phyloP scores from a whole-genome alignment of 2,329 filamentous ascomycete genomes.

The Trichoderma asperellum region DNA sequence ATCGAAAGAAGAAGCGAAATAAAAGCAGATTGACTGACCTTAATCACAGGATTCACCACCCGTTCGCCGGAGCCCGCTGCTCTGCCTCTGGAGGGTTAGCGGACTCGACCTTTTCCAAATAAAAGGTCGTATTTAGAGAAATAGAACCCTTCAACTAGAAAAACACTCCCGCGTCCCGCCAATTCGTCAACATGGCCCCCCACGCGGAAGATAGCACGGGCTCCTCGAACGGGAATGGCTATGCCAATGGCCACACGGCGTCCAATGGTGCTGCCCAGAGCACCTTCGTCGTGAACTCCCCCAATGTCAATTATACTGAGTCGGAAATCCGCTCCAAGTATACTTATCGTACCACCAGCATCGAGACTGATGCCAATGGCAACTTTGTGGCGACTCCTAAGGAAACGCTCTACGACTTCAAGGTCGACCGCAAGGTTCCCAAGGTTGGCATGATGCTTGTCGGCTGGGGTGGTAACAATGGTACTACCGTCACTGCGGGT shows the following conservation, averaged over 20 bases:
- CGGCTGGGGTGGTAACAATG: slow-evolving; percentile 97
- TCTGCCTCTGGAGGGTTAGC: slow-evolving; percentile 84
- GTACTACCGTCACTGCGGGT: slow-evolving; percentile 93
- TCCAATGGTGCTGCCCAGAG: slow-evolving; percentile 55
- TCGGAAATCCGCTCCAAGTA: slow-evolving; percentile 90
- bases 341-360: slow-evolving; percentile 90
- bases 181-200: slow-evolving; percentile 76
- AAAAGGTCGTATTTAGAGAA: slow-evolving; percentile 51
- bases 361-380: slow-evolving; percentile 71
- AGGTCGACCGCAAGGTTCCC: slow-evolving; percentile 89
- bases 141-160: slow-evolving; percentile 32
- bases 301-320: slow-evolving; percentile 90
- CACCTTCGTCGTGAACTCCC: slow-evolving; percentile 85
- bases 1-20: background rate
- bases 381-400: slow-evolving; percentile 83
- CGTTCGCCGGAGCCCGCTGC: slow-evolving; percentile 95
- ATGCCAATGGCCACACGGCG: slow-evolving; percentile 48
- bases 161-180: slow-evolving; percentile 33
- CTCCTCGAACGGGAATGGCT: slow-evolving; percentile 65
- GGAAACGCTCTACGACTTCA: slow-evolving; percentile 94
- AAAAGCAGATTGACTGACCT: slow-evolving; percentile 35
- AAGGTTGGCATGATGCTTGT: slow-evolving; percentile 97
- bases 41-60: slow-evolving; percentile 77
- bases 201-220: slow-evolving; percentile 70
- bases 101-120: slow-evolving; percentile 64